phyloP scores from a whole-genome alignment of 2,329 filamentous ascomycete genomes.

The Pseudogymnoascus sp. region DNA sequence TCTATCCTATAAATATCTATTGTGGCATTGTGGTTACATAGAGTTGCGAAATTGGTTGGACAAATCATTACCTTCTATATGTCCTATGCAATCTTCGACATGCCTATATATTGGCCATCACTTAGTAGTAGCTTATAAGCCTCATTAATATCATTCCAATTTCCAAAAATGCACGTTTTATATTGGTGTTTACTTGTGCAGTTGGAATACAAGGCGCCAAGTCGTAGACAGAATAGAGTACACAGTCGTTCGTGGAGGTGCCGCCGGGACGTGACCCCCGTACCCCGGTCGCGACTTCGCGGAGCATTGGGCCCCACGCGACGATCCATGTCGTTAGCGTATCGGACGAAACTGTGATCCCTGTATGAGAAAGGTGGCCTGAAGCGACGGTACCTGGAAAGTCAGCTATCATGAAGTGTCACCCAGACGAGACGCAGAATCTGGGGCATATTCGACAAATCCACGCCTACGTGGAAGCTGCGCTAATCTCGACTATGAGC shows the following conservation, averaged over 20 bases:
- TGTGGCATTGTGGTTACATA: neutral
- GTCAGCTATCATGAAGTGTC: neutral
- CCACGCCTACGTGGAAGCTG: conserved; percentile 1
- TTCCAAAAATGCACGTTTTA: neutral
- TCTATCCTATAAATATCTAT: neutral
- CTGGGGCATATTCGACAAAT: conserved; percentile 1
- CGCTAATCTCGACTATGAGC: conserved; percentile 1
- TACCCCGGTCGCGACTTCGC: neutral
- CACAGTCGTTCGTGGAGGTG: neutral
- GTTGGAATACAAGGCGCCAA: neutral
- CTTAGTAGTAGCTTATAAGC: neutral
- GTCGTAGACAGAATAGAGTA: neutral
- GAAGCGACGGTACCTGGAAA: neutral
- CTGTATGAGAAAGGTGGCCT: conserved; percentile 6
- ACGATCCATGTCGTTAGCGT: conserved; percentile 3
- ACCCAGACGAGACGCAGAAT: neutral
- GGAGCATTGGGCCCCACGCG: neutral
- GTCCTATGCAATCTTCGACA: neutral
- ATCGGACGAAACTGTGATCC: neutral
- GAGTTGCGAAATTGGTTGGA: neutral
- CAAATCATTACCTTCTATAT: neutral
- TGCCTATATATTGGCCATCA: neutral
- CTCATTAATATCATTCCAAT: conserved; percentile 1
- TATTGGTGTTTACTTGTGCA: neutral
- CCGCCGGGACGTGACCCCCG: neutral